phyloP scores from a whole-genome alignment of 225 moss, liverwort and hornwort genomes.

The Straminergon stramineum region DNA sequence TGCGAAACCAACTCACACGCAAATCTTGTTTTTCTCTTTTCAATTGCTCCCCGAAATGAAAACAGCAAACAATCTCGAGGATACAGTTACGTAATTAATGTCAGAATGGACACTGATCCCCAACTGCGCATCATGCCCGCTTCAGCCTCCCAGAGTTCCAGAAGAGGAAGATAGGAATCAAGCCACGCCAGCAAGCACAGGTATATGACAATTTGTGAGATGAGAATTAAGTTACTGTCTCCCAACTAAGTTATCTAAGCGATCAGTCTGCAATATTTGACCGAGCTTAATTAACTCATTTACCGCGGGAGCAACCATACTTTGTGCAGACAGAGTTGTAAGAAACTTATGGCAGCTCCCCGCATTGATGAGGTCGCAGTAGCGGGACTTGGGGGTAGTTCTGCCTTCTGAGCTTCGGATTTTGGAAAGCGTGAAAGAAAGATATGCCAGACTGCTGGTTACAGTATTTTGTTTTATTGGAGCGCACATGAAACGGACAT shows the following conservation, averaged over 20 bases:
- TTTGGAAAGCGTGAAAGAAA: constrained; percentile 19
- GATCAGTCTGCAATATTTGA: constrained; percentile 10
- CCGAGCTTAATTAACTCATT: not conserved
- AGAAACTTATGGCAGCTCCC: not conserved
- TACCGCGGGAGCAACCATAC: not conserved
- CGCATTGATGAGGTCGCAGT: not conserved
- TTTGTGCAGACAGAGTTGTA: not conserved
- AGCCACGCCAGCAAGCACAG: not conserved
- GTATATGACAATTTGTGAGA: not conserved
- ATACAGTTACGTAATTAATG: not conserved
- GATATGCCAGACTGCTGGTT: constrained; percentile 26
- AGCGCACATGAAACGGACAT: not conserved
- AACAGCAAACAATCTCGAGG: not conserved
- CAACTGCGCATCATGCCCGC: not conserved
- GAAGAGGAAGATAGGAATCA: not conserved
- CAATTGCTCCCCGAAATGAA: not conserved
- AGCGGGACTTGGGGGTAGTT: not conserved
- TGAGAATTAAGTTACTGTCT: not conserved
- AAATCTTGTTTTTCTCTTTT: not conserved
- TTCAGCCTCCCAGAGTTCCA: not conserved
- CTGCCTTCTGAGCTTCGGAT: constrained; percentile 3
- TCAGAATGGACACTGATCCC: not conserved
- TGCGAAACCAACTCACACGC: not conserved
- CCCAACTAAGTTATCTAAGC: not conserved
- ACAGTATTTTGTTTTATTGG: not conserved